Conservation (phyloP, 305 asterid genomes). For the Fraxinus greggii region DNA sequence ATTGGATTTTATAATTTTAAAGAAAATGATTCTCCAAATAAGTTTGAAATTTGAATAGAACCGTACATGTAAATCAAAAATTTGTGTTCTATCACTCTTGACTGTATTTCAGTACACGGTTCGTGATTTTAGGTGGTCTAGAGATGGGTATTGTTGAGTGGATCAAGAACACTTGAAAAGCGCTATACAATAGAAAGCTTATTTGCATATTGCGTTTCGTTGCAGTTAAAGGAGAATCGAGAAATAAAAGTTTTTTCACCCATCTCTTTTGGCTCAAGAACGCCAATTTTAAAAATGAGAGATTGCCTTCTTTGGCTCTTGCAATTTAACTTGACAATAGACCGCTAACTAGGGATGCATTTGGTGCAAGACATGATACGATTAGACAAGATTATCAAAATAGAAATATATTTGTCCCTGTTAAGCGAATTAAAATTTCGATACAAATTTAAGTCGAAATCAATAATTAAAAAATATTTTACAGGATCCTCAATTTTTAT, state of each 20-base stretch:
- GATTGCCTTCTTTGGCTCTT: background rate
- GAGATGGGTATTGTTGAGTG: background rate
- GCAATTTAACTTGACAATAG: background rate
- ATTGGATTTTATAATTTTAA: background rate
- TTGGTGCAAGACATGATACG: background rate
- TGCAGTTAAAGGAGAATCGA: background rate
- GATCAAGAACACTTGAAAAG: background rate
- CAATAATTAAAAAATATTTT: no score
- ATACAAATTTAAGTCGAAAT: background rate
- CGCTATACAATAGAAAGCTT: background rate
- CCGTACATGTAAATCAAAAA: background rate
- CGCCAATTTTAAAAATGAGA: background rate
- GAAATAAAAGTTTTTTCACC: background rate
- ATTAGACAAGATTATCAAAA: background rate
- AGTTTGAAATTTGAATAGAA: background rate
- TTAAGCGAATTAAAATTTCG: background rate
- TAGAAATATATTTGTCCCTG: background rate
- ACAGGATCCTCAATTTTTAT: background rate
- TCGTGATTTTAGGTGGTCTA: background rate
- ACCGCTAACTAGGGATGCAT: no score
- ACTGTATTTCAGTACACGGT: background rate
- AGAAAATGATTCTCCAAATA: background rate
- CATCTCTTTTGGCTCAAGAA: background rate
- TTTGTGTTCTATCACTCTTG: background rate
- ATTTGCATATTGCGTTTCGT: background rate